Percentiles rank a stretch among this genome's conserved stretches.
phyloP scores from a whole-genome alignment of 2,329 filamentous ascomycete species.

The Myriosclerotinia curreyana region DNA sequence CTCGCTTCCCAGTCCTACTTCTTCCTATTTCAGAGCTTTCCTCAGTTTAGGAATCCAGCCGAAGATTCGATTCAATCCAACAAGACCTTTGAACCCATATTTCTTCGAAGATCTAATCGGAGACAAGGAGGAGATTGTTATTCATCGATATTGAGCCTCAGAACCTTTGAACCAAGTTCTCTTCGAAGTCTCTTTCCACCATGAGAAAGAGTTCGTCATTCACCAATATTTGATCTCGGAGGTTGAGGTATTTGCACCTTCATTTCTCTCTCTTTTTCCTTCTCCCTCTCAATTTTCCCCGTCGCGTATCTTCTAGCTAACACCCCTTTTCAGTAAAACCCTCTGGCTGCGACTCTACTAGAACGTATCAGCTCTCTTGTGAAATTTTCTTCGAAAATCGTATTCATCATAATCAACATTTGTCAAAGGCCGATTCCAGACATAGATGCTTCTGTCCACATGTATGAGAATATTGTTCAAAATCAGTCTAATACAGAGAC shows the following conservation, averaged over 20 bases:
- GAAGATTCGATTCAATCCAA: not conserved
- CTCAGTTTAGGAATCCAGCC: not conserved
- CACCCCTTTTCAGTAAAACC: not conserved
- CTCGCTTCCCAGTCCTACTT: no score
- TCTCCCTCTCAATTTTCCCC: not conserved
- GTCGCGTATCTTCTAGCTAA: not conserved
- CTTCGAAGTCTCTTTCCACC: not conserved
- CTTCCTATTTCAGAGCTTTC: not conserved
- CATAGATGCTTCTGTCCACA: not conserved
- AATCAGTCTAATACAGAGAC: no score
- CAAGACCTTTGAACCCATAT: not conserved
- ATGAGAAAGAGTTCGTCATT: not conserved
- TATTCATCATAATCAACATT: not conserved
- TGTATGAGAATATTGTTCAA: no score
- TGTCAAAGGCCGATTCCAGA: not conserved
- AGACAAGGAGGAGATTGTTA: not conserved
- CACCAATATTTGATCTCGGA: not conserved
- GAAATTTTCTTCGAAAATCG: not conserved
- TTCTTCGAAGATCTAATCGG: not conserved
- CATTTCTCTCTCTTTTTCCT: not conserved
- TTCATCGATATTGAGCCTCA: not conserved
- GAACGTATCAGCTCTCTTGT: not conserved
- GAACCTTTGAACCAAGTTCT: not conserved
- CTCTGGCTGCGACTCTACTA: not conserved
- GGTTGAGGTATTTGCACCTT: not conserved